Evolutionary conservation across 2,329 filamentous ascomycete species (phyloP).

Genomic region (Exophiala sideris): DNA sequence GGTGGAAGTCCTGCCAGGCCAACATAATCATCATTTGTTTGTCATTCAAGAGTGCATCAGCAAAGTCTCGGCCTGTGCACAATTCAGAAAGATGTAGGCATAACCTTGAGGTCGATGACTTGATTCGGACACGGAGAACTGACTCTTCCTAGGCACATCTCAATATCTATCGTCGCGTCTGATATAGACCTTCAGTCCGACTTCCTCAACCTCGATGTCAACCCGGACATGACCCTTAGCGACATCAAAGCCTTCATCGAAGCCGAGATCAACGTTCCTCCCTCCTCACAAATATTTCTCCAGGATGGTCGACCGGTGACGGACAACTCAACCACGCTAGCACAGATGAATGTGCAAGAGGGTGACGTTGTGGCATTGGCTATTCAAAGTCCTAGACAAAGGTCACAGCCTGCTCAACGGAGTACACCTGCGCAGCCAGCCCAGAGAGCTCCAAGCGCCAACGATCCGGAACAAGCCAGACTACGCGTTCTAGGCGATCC

Average conservation of each 20-base stretch:
- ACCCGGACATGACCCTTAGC: slow-evolving; percentile 75
- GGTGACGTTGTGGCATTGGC: slow-evolving; percentile 91
- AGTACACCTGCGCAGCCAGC: slow-evolving; percentile 24
- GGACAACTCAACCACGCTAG: slow-evolving; percentile 75
- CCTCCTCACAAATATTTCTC: slow-evolving; percentile 76
- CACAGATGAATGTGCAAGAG: slow-evolving; percentile 75
- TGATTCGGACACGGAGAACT: slow-evolving; percentile 4
- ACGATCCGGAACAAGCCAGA: slow-evolving; percentile 76
- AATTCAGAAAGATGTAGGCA: not conserved
- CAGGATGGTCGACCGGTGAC: slow-evolving; percentile 80
- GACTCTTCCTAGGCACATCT: slow-evolving; percentile 66
- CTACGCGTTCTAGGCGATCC: slow-evolving; percentile 80
- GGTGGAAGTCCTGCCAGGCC: not conserved
- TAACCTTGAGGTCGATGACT: not conserved
- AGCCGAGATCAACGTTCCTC: slow-evolving; percentile 72
- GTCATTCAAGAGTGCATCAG: not conserved
- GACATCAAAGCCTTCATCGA: slow-evolving; percentile 85
- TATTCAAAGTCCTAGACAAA: slow-evolving; percentile 45
- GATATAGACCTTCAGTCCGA: slow-evolving; percentile 66
- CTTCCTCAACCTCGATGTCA: slow-evolving; percentile 77
- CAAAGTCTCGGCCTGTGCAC: not conserved
- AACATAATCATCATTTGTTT: not conserved
- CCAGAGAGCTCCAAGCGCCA: slow-evolving; percentile 31
- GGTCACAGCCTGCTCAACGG: slow-evolving; percentile 18
- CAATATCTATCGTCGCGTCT: slow-evolving; percentile 76